Evolutionary conservation across 805 yeast species (phyloP), one percentile per base, ranked within the genome.

Genomic region (Kazachstania psychrophila): DNA sequence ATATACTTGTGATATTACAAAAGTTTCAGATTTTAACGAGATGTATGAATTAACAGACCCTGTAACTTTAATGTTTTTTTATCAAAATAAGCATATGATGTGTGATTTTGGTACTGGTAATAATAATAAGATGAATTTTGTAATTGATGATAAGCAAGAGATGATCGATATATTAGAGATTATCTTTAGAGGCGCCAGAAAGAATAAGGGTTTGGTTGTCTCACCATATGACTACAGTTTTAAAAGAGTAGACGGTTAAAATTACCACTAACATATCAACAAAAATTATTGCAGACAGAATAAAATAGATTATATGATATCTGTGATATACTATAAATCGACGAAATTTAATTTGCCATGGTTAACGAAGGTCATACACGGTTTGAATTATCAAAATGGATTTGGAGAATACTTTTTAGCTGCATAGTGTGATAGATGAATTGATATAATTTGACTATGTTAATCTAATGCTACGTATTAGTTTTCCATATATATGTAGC

Each of bases 31-130:
- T 49, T 92, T 92, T 62, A 89, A 80, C 49, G 70, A 67, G 23
- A 61, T 63, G 55, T 59, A 59, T 40, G 59, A 54, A 45, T 49
- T 53, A 28, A 83, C 79, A 54, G 97, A 88, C 50, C 94, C 95
- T 12, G 73, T 85, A 69, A 79, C 95, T 30, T 68, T 92, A 36
- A 92, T 92, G 97, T 88, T 89, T 54, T 89, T 92, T 59, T 86
- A 73, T 62, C 67, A 94, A 35, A 89, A 89, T 62, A 82, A 86
- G 57, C 97, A 89, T 59, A 88, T 89, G 94, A 77, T 92, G 94
- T 85, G 96, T 61, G 98, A 92, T 65, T 87, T 88, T 59, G 98
- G 98, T 2, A 92, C 97, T 0, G 98, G 98, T 23, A 87, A 92
- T 56, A 92, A 92, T 61, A 92, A 92, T 66, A 89, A 92, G 66